phyloP scores from a whole-genome alignment of 2,329 filamentous ascomycete genomes.

The Pseudogymnoascus sp. region DNA sequence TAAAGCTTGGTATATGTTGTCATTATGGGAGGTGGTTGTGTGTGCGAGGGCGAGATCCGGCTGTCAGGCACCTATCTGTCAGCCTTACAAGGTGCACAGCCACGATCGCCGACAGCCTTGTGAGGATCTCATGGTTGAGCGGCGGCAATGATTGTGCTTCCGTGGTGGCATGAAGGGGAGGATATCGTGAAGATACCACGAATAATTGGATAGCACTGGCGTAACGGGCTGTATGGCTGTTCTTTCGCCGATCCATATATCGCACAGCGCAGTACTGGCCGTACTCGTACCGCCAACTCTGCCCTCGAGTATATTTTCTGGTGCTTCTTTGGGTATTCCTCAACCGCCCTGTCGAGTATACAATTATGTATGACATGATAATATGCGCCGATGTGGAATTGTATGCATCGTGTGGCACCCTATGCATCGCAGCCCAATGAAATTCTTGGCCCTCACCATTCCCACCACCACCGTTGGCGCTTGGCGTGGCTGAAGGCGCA shows the following conservation, averaged over 20 bases:
- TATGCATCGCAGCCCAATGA: not conserved
- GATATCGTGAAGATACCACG: not conserved
- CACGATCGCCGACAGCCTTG: not conserved
- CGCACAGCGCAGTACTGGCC: not conserved
- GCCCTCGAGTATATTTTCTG: not conserved
- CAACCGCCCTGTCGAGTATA: not conserved
- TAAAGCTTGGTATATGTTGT: not conserved
- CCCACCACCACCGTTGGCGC: not conserved
- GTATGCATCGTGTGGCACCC: not conserved
- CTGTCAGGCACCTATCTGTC: not conserved
- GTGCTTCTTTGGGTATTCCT: not conserved
- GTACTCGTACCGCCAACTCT: not conserved
- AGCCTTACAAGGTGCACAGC: not conserved
- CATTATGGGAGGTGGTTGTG: not conserved
- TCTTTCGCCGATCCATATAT: not conserved
- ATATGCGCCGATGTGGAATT: not conserved
- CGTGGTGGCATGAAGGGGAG: not conserved
- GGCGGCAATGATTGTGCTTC: not conserved
- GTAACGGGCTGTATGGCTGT: not conserved
- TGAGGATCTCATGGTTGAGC: not conserved
- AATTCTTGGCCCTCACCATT: not conserved
- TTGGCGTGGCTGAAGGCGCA: constrained; percentile 2
- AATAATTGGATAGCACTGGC: not conserved
- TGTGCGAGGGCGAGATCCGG: not conserved
- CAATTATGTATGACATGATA: not conserved